Base-by-base conservation (phyloP, 1,139 yeast genomes). In the Kodamaea plutei region DNA sequence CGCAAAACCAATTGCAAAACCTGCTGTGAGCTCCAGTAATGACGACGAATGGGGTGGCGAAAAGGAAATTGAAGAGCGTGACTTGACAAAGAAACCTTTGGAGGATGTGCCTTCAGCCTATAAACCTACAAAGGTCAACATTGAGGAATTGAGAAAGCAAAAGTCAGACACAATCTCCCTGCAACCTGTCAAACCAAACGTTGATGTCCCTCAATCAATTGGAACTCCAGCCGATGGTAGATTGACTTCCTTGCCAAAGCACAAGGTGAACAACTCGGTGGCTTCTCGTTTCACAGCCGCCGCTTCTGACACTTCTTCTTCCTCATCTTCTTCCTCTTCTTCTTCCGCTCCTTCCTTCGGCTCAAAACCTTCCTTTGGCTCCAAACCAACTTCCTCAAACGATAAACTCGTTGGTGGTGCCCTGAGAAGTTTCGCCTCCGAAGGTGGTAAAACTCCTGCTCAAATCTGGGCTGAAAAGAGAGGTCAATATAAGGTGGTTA, bases 401-500 rank as follows among this genome's bases (percentile, higher is more conserved):
- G 73, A 75, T 26, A 70, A 73, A 36, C 61, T 76, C 6, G 70
- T 73, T 24, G 79, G 84, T 29, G 94, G 89, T 22, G 59, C 74
- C 24, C 73, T 79, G 34, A 75, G 80, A 56, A 73, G 81, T 52
- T 83, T 77, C 54, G 94, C 77, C 38, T 66, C 84, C 30, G 74
- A 73, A 42, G 76, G 73, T 36, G 96, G 95, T 38, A 84, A 85
- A 60, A 84, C 95, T 4, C 96, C 97, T 18, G 96, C 96, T 21
- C 96, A 88, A 58, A 52, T 84, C 22, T 88, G 96, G 96, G 96
- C 96, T 13, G 96, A 85, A 56, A 85, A 79, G 66, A 80, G 81
- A 54, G 91, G 84, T 30, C 71, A 76, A 46, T 74, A 64, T 47
- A 72, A 66, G 46, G 64, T 66, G 23, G 76, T 69, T 27, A 40